Percentiles rank a stretch among this genome's conserved stretches.
Evolutionary conservation across 1,284 basidiomycete species (phyloP).

Genomic region (Melampsora abietis-canadensis): DNA sequence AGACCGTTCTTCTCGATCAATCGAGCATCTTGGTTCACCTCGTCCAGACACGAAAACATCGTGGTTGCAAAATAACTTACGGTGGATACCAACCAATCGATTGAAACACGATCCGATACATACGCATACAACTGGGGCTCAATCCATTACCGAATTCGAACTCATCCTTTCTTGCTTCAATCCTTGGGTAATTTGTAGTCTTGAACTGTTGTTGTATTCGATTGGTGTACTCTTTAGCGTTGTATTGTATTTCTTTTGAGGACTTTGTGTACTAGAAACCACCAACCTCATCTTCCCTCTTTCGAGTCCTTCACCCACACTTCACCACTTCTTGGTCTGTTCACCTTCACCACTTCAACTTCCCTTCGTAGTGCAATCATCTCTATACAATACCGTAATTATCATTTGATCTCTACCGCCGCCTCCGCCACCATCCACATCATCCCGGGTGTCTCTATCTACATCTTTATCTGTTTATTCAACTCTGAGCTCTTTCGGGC

Average conservation of each 20-base stretch:
- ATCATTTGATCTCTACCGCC: background rate
- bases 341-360: background rate
- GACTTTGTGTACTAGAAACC: background rate
- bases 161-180: too few species aligned
- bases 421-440: slow-evolving; percentile 1
- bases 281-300: background rate
- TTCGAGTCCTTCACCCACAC: background rate
- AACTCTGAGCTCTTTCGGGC: background rate
- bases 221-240: background rate
- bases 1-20: too few species aligned
- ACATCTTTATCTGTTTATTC: background rate
- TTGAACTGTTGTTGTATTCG: slow-evolving; percentile 3
- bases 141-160: too few species aligned
- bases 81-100: too few species aligned
- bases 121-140: too few species aligned
- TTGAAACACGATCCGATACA: too few species aligned
- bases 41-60: too few species aligned
- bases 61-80: too few species aligned
- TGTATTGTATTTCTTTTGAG: slow-evolving; percentile 1
- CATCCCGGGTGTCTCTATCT: background rate
- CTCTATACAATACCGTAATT: background rate
- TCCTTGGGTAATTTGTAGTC: background rate
- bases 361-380: background rate
- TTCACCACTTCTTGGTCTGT: background rate
- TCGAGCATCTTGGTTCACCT: too few species aligned